Percentiles rank a stretch among this genome's conserved stretches.
Evolutionary conservation across 768 basidiomycete genomes (phyloP).

Genomic region (Panaeolus cyanescens): DNA sequence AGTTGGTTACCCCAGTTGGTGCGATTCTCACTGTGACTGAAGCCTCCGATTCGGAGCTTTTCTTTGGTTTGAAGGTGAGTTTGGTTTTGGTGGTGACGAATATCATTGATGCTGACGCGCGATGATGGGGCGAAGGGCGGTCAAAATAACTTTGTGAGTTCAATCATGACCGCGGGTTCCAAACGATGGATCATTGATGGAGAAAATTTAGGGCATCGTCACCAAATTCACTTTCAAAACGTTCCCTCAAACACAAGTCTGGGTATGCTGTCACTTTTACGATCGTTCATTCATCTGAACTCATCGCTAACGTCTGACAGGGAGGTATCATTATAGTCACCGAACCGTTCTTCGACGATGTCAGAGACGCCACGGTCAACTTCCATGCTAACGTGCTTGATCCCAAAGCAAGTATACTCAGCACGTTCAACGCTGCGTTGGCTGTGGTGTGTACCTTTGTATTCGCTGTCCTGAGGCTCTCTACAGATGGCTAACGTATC

Average conservation of each 20-base stretch:
- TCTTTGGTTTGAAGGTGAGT: conserved; percentile 42
- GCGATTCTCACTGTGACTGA: conserved; percentile 37
- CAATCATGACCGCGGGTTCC: background rate
- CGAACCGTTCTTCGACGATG: conserved; percentile 19
- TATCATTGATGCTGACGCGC: background rate
- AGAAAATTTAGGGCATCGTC: conserved; percentile 41
- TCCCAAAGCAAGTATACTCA: conserved; percentile 52
- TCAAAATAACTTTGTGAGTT: conserved; percentile 6
- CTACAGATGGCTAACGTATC: background rate
- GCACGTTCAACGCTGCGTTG: conserved; percentile 32
- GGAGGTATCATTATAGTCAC: conserved; percentile 50
- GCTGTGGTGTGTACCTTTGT: conserved; percentile 33
- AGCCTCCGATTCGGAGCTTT: conserved; percentile 35
- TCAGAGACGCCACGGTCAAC: conserved; percentile 38
- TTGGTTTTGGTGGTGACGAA: background rate
- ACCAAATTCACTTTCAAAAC: conserved; percentile 48
- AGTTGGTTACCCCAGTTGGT: conserved; percentile 60
- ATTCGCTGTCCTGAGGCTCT: background rate
- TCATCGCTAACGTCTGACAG: conserved; percentile 25
- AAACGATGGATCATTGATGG: background rate
- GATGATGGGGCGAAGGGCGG: conserved; percentile 1
- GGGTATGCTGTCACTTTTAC: conserved; percentile 20
- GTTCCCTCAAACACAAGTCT: conserved; percentile 37
- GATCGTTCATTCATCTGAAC: background rate
- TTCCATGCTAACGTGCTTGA: conserved; percentile 45